Conservation (phyloP, 805 yeast species). For the Candida xiaguanensis region DNA sequence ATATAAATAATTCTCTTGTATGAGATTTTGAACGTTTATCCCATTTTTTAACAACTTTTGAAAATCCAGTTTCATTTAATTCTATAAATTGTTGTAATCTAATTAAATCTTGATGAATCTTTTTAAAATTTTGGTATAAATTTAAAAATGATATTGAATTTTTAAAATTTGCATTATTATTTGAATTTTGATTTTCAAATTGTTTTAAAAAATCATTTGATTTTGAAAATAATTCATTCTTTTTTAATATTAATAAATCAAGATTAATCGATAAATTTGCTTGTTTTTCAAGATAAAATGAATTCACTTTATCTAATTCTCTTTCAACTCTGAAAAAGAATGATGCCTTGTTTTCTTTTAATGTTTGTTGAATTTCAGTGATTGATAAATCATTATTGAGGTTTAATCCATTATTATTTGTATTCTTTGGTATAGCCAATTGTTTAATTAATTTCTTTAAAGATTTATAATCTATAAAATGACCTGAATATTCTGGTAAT, state of each 20-base stretch:
- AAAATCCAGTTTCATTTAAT: constrained; percentile 91
- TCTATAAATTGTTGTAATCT: constrained; percentile 91
- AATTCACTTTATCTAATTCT: constrained; percentile 91
- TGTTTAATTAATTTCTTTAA: constrained; percentile 88
- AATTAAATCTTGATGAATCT: constrained; percentile 83
- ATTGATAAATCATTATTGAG: constrained; percentile 2
- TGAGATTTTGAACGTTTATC: constrained; percentile 94
- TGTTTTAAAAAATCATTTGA: constrained; percentile 10
- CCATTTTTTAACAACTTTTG: constrained; percentile 96
- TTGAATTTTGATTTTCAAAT: constrained; percentile 5
- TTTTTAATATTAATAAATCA: constrained; percentile 72
- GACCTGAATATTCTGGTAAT: constrained; percentile 90
- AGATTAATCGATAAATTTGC: constrained; percentile 77
- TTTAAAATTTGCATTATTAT: constrained; percentile 38
- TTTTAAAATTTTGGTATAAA: constrained; percentile 81
- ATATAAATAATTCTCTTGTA: constrained; percentile 85
- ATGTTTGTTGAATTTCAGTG: constrained; percentile 36
- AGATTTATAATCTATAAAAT: constrained; percentile 92
- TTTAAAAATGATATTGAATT: constrained; percentile 77
- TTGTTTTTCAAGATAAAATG: constrained; percentile 89
- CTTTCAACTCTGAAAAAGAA: constrained; percentile 88
- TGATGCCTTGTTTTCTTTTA: constrained; percentile 88
- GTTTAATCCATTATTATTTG: constrained; percentile 7
- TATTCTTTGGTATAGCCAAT: constrained; percentile 47
- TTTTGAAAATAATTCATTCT: constrained; percentile 44